phyloP scores from a whole-genome alignment of 108 stramenopile genomes.

The Fragilaria crotonensis region DNA sequence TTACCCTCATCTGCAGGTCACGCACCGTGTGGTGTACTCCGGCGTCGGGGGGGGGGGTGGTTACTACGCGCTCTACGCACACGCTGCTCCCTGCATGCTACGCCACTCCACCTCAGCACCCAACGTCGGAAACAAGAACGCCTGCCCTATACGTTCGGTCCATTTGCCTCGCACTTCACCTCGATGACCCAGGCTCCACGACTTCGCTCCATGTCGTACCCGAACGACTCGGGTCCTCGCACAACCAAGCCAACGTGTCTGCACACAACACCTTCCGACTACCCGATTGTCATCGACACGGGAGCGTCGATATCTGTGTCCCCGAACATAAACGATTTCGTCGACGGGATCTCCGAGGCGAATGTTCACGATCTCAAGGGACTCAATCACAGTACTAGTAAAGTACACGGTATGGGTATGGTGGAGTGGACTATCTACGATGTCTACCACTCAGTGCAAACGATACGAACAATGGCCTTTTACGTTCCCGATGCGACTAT shows the following conservation, averaged over 20 bases:
- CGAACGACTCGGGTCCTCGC: not conserved
- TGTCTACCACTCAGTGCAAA: not conserved
- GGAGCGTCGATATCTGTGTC: slow-evolving; percentile 22
- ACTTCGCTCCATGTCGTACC: not conserved
- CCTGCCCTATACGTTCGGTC: not conserved
- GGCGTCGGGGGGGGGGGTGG: too few species aligned
- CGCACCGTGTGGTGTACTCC: too few species aligned
- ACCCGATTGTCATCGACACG: slow-evolving; percentile 26
- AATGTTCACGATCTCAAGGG: slow-evolving; percentile 2
- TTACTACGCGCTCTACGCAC: too few species aligned
- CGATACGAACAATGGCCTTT: slow-evolving; percentile 12
- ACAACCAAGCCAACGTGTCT: not conserved
- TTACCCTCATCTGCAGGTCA: too few species aligned
- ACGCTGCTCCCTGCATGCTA: not conserved
- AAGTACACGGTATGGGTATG: slow-evolving; percentile 22
- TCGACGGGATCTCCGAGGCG: not conserved
- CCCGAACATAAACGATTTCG: slow-evolving; percentile 13
- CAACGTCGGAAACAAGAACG: not conserved
- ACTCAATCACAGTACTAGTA: not conserved
- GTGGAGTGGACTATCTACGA: slow-evolving; percentile 22
- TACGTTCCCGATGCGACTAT: slow-evolving; percentile 15
- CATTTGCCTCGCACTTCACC: not conserved
- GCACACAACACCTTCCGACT: not conserved
- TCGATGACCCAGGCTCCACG: not conserved
- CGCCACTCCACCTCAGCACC: not conserved